Base-by-base conservation (phyloP, 2,329 filamentous ascomycete species). In the Cephalotrichum gorgonifer region DNA sequence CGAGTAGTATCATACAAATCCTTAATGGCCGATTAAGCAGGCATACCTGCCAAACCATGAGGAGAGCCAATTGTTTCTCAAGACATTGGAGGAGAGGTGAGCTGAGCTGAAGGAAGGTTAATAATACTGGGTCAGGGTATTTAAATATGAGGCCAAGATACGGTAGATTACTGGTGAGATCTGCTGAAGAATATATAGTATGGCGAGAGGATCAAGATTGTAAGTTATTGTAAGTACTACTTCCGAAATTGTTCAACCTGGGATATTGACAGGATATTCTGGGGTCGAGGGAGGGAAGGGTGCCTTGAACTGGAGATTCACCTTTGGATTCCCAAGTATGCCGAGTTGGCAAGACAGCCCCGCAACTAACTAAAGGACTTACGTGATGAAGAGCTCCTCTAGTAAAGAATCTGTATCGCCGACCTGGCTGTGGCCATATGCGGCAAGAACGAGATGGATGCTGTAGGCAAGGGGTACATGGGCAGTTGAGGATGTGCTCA, bases 201-300 rank as follows among this genome's bases (percentile, higher is more conserved):
- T 17, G 9, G 20, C 15, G 15, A 39, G 15, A 39, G 33, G 33
- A 39, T 39, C 15, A 17, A n/a, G n/a, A n/a, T 39, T 39, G 20
- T 17, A 39, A 39, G 33, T 17, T 17, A 64, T 44, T 47, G 50
- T 23, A 31, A 58, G 47, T 42, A 61, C 51, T 62, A 62, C 46
- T 63, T 62, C 43, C 56, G 59, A 33, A 47, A 60, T 48, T 50
- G 46, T 33, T 50, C 51, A 4, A 60, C 54, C 27, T 56, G 48
- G 57, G 60, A 64, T 28, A 60, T 64, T 25, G 51, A 64, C 48
- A 52, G 50, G n/a, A 44, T 55, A 45, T 54, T 51, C 9, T 52
- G 39, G 17, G 54, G 49, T 30, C 47, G 59, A 49, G 54, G 52
- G 45, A 41, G 50, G 33, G 54, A 57, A 27, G 50, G 58, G 48